Conservation (phyloP, 2,329 filamentous ascomycete species). For the Tolypocladium album region DNA sequence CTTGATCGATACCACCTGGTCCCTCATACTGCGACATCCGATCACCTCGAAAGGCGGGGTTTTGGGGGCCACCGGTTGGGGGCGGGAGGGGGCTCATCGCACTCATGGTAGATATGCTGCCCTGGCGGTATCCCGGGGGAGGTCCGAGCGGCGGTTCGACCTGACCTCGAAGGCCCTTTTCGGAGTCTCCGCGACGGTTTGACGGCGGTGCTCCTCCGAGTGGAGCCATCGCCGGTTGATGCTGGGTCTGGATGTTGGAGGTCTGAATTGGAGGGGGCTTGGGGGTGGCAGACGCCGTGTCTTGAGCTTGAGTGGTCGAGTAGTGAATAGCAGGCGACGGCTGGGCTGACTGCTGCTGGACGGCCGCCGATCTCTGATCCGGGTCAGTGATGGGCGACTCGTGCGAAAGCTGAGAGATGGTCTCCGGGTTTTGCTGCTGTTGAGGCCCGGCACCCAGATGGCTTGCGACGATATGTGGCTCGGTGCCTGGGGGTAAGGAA, state of each 20-base stretch:
- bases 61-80: slow-evolving; percentile 16
- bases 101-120: slow-evolving; percentile 30
- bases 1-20: slow-evolving; percentile 28
- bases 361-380: slow-evolving; percentile 28
- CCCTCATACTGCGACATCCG: slow-evolving; percentile 33
- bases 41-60: slow-evolving; percentile 29
- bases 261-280: slow-evolving; percentile 17
- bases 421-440: slow-evolving; percentile 41
- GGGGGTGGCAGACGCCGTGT: slow-evolving; percentile 17
- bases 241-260: slow-evolving; percentile 15
- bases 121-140: slow-evolving; percentile 42
- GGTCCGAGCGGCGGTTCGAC: slow-evolving; percentile 33
- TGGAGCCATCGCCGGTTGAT: slow-evolving; percentile 35
- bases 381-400: slow-evolving; percentile 45
- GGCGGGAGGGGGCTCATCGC: slow-evolving; percentile 33
- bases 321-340: slow-evolving; percentile 31
- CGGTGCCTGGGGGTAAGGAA: slow-evolving; percentile 24
- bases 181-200: slow-evolving; percentile 37
- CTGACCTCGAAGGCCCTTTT: slow-evolving; percentile 32
- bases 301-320: slow-evolving; percentile 21
- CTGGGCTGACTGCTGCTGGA: slow-evolving; percentile 32
- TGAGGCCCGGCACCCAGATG: slow-evolving; percentile 21
- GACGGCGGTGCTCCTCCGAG: slow-evolving; percentile 30
- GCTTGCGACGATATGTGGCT: slow-evolving; percentile 22
- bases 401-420: slow-evolving; percentile 50